phyloP scores from a whole-genome alignment of 2,329 filamentous ascomycete genomes.

The Pseudogymnoascus sp. region DNA sequence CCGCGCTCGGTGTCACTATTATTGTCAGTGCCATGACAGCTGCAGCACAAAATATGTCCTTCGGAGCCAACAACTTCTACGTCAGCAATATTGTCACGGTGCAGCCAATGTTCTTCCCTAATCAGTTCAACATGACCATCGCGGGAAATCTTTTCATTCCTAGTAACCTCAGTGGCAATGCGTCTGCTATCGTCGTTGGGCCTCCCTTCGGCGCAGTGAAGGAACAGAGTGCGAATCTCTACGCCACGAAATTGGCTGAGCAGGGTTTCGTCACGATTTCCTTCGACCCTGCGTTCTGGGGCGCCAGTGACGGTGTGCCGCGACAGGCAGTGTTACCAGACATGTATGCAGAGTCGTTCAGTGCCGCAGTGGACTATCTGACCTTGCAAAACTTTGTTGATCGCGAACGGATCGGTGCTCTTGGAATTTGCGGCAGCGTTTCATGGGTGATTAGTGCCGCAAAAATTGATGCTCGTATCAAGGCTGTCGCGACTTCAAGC shows the following conservation, averaged over 20 bases:
- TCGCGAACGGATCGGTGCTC: constrained; percentile 24
- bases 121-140: constrained; percentile 8
- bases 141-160: constrained; percentile 10
- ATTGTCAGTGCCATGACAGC: constrained; percentile 3
- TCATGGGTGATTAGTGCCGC: constrained; percentile 29
- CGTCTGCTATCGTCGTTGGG: constrained; percentile 10
- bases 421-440: constrained; percentile 28
- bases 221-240: constrained; percentile 11
- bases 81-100: constrained; percentile 7
- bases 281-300: constrained; percentile 22
- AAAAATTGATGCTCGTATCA: constrained; percentile 26
- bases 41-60: constrained; percentile 12
- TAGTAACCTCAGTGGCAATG: constrained; percentile 5
- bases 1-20: constrained; percentile 10
- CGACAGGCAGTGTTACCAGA: constrained; percentile 24
- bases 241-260: constrained; percentile 17
- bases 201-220: constrained; percentile 11
- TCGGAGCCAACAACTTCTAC: constrained; percentile 11
- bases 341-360: constrained; percentile 25
- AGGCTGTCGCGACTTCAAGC: constrained; percentile 20
- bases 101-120: constrained; percentile 9
- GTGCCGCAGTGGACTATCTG: constrained; percentile 28
- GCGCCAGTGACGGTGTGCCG: constrained; percentile 23
- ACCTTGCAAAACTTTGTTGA: constrained; percentile 20
- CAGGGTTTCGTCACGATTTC: constrained; percentile 24